Conservation (phyloP, 345 rosid species). For the Anastatica hierochuntica region DNA sequence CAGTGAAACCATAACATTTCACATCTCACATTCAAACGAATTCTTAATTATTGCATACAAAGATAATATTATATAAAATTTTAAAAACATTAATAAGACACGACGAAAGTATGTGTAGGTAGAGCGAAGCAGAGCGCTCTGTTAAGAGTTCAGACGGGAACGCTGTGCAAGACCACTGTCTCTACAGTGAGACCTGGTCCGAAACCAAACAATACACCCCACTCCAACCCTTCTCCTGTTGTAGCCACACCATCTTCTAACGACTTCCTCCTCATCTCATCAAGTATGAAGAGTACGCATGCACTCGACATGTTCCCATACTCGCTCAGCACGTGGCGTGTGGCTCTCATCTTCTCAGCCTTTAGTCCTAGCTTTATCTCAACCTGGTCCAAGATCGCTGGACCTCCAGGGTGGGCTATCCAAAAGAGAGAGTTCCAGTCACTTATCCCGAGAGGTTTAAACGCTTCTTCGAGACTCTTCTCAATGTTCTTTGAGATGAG, state of each 20-base stretch:
- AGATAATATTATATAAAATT: no score
- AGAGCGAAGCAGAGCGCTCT: no score
- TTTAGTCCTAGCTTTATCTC: conserved; percentile 44
- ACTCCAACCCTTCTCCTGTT: conserved; percentile 75
- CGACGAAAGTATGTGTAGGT: no score
- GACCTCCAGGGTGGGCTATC: conserved; percentile 79
- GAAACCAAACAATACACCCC: conserved; percentile 81
- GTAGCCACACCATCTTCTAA: conserved; percentile 38
- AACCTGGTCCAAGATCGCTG: conserved; percentile 55
- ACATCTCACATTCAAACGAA: no score
- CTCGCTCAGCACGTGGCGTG: conserved; percentile 51
- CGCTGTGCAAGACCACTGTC: conserved; percentile 64
- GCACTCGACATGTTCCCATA: conserved; percentile 87
- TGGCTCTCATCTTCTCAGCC: conserved; percentile 47
- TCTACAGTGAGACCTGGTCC: conserved; percentile 82
- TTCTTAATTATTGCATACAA: no score
- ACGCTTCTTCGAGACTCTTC: conserved; percentile 57
- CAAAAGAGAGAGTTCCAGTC: conserved; percentile 83
- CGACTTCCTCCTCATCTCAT: conserved; percentile 65
- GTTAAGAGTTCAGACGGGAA: conserved; percentile 23
- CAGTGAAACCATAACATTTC: no score
- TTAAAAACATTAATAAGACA: no score
- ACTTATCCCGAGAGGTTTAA: conserved; percentile 52
- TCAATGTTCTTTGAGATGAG: conserved; percentile 62
- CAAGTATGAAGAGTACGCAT: conserved; percentile 60